Evolutionary conservation across 345 rosid genomes (phyloP).

Genomic region (Citropsis articulata): DNA sequence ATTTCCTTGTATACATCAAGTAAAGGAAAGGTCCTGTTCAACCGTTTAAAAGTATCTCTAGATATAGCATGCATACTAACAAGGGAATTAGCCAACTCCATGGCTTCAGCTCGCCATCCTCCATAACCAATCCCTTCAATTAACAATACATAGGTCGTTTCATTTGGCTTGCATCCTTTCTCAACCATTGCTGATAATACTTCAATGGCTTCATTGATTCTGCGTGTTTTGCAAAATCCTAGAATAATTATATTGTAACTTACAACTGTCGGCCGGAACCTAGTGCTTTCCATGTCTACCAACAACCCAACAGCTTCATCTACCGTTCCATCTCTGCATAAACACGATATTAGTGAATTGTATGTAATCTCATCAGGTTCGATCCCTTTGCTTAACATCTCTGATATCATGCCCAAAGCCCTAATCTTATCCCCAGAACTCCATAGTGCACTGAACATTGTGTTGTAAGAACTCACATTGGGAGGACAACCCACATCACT

Average conservation of each 20-base stretch:
- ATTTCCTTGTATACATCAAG: conserved; percentile 56
- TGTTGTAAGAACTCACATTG: conserved; percentile 73
- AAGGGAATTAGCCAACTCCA: conserved; percentile 61
- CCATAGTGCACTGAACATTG: conserved; percentile 80
- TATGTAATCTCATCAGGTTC: conserved; percentile 78
- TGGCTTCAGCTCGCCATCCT: conserved; percentile 69
- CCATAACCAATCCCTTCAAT: conserved; percentile 76
- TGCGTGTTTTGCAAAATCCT: conserved; percentile 67
- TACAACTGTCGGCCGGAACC: conserved; percentile 57
- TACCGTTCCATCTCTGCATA: conserved; percentile 87
- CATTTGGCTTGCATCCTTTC: conserved; percentile 69
- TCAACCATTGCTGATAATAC: conserved; percentile 57
- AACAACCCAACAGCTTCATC: conserved; percentile 65
- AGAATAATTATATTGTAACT: conserved; percentile 72
- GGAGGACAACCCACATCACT: conserved; percentile 78
- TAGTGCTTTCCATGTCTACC: conserved; percentile 63
- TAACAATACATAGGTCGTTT: conserved; percentile 65
- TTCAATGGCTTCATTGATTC: conserved; percentile 65
- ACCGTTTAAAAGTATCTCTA: conserved; percentile 47
- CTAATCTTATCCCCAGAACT: conserved; percentile 52
- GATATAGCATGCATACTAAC: conserved; percentile 51
- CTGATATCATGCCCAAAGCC: conserved; percentile 58
- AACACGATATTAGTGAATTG: conserved; percentile 73
- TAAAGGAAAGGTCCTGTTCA: conserved; percentile 63
- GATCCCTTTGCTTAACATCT: conserved; percentile 59